Percentiles rank a stretch among this genome's conserved stretches.
Evolutionary conservation across 345 rosid genomes (phyloP).

Genomic region (Pistacia vera): DNA sequence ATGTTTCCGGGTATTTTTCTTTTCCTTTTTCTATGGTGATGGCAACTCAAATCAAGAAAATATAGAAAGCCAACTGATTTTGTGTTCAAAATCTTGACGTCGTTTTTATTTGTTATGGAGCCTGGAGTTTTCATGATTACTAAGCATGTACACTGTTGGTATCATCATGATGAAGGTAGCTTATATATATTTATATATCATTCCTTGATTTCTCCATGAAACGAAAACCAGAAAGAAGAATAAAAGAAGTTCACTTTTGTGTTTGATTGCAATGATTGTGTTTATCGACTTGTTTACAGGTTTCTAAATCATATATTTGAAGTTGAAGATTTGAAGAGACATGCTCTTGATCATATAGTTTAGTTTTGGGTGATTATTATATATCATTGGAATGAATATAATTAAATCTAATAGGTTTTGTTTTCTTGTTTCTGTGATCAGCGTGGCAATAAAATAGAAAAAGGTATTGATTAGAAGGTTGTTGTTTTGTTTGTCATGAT

Average conservation of each 20-base stretch:
- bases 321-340: background rate
- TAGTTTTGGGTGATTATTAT: background rate
- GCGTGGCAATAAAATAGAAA: too few relatives aligned
- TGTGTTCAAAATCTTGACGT: background rate
- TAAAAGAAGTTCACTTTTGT: background rate
- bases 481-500: too few relatives aligned
- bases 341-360: background rate
- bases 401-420: too few relatives aligned
- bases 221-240: conserved; percentile 7
- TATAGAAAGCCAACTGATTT: conserved; percentile 2
- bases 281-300: background rate
- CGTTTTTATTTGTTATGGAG: background rate
- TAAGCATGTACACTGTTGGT: background rate
- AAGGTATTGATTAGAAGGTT: too few relatives aligned
- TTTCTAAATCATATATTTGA: background rate
- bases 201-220: conserved; percentile 16
- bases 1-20: background rate
- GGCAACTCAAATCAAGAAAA: background rate
- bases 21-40: background rate
- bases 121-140: conserved; percentile 12
- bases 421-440: too few relatives aligned
- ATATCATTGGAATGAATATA: background rate
- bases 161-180: background rate
- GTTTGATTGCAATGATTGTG: background rate
- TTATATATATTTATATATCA: background rate